Percentiles rank a stretch among this genome's conserved stretches.
Conservation (phyloP, 495 filamentous ascomycete genomes). For the Neurospora sp. region DNA sequence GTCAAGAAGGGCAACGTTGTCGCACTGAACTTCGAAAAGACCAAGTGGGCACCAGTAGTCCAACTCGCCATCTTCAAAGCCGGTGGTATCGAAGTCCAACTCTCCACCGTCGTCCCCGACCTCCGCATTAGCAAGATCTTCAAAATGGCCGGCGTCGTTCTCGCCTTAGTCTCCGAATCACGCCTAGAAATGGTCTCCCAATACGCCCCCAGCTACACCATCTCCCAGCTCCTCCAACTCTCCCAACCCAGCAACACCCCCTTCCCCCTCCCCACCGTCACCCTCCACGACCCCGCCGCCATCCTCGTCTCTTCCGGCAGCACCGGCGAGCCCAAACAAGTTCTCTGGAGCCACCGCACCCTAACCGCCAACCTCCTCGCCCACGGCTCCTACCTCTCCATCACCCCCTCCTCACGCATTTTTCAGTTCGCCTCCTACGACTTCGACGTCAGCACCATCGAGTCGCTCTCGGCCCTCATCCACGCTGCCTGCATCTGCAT, state of each 20-base stretch:
- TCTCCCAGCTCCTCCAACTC: not conserved
- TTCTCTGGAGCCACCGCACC: conserved; percentile 38
- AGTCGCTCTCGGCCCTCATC: conserved; percentile 47
- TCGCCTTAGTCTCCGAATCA: not conserved
- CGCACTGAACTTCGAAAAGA: conserved; percentile 48
- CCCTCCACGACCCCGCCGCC: conserved; percentile 32
- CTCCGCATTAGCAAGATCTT: conserved; percentile 27
- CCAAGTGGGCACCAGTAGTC: conserved; percentile 42
- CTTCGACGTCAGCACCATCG: conserved; percentile 47
- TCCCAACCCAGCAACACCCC: not conserved
- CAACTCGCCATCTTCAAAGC: conserved; percentile 48
- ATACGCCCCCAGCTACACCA: not conserved
- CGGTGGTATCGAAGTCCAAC: conserved; percentile 47
- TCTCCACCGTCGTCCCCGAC: conserved; percentile 36
- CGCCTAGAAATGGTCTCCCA: not conserved
- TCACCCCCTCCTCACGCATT: conserved; percentile 30
- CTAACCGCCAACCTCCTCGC: conserved; percentile 25
- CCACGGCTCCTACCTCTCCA: conserved; percentile 28
- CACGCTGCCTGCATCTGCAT: conserved; percentile 21
- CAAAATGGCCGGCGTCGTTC: not conserved
- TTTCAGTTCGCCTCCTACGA: conserved; percentile 51
- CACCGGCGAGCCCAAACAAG: conserved; percentile 30
- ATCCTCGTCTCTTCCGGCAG: conserved; percentile 25
- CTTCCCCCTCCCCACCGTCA: not conserved
- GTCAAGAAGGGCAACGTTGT: conserved; percentile 43